A percentile compares a stretch with the other conserved stretches of the same genome.
Evolutionary conservation across 1,139 yeast genomes (phyloP).

Genomic region (Scheffersomyces titani): DNA sequence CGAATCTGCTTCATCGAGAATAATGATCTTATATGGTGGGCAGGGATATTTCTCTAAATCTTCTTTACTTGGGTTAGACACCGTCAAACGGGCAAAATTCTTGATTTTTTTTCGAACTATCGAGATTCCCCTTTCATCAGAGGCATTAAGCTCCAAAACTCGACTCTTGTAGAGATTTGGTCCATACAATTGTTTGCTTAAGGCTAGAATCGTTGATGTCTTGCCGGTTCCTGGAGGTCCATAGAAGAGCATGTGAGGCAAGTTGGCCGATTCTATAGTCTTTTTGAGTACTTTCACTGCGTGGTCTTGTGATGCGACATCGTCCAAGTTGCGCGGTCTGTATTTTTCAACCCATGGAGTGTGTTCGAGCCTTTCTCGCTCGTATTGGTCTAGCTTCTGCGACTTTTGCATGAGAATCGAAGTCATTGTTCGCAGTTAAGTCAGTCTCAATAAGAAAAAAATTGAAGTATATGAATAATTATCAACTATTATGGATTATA

Average conservation of each 20-base stretch:
- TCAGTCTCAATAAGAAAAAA: background rate
- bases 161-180: constrained; percentile 69
- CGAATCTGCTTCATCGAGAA: constrained; percentile 94
- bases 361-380: constrained; percentile 47
- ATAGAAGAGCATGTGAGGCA: constrained; percentile 94
- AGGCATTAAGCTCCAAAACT: constrained; percentile 90
- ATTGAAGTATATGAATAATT: too few species aligned
- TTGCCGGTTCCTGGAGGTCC: constrained; percentile 99
- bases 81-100: constrained; percentile 85
- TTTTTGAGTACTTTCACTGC: constrained; percentile 83
- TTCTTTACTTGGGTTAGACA: constrained; percentile 74
- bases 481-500: too few species aligned
- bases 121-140: constrained; percentile 94
- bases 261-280: constrained; percentile 75
- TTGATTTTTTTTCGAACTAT: constrained; percentile 92
- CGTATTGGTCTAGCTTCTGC: constrained; percentile 31
- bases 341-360: constrained; percentile 83
- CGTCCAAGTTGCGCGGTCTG: constrained; percentile 81
- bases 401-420: constrained; percentile 14
- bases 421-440: constrained; percentile 10
- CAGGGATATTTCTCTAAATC: constrained; percentile 80
- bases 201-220: constrained; percentile 87
- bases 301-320: constrained; percentile 89
- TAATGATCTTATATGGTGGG: constrained; percentile 87
- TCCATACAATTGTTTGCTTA: constrained; percentile 81